Evolutionary conservation across 2,329 filamentous ascomycete species (phyloP).

Genomic region (Chrysoporthe puriensis): DNA sequence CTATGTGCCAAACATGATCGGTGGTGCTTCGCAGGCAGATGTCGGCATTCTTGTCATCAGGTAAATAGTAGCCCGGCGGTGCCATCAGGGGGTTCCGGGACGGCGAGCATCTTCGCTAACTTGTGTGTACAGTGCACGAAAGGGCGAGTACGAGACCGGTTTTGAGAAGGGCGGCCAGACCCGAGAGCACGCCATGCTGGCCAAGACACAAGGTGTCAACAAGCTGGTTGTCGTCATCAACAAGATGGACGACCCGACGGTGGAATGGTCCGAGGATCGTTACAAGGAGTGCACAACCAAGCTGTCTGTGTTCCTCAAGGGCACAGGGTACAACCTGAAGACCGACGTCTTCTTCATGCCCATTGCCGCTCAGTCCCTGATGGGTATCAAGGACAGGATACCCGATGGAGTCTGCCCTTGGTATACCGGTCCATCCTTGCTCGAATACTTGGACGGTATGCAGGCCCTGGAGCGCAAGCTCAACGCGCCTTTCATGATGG

Average conservation of each 20-base stretch:
- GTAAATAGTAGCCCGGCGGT: slow-evolving; percentile 11
- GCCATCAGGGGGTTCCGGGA: neutral
- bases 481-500: slow-evolving; percentile 93
- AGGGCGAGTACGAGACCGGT: slow-evolving; percentile 98
- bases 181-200: slow-evolving; percentile 94
- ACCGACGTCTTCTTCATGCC: slow-evolving; percentile 95
- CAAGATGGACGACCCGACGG: slow-evolving; percentile 99
- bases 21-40: slow-evolving; percentile 89
- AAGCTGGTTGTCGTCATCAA: slow-evolving; percentile 94
- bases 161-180: slow-evolving; percentile 97
- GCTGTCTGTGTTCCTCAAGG: slow-evolving; percentile 85
- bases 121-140: slow-evolving; percentile 77
- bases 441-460: slow-evolving; percentile 96
- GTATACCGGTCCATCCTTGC: slow-evolving; percentile 86
- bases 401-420: slow-evolving; percentile 76
- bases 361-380: slow-evolving; percentile 83
- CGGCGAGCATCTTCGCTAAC: slow-evolving; percentile 2
- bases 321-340: slow-evolving; percentile 91
- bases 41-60: slow-evolving; percentile 81
- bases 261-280: slow-evolving; percentile 91
- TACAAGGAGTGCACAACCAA: slow-evolving; percentile 94
- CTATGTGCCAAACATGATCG: slow-evolving; percentile 98
- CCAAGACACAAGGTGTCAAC: slow-evolving; percentile 97
- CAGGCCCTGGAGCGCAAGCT: slow-evolving; percentile 90
- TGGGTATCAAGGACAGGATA: slow-evolving; percentile 88